Percentiles rank a stretch among this genome's conserved stretches.
Conservation (phyloP, 257 asterid species). For the Pogostemon cablin region DNA sequence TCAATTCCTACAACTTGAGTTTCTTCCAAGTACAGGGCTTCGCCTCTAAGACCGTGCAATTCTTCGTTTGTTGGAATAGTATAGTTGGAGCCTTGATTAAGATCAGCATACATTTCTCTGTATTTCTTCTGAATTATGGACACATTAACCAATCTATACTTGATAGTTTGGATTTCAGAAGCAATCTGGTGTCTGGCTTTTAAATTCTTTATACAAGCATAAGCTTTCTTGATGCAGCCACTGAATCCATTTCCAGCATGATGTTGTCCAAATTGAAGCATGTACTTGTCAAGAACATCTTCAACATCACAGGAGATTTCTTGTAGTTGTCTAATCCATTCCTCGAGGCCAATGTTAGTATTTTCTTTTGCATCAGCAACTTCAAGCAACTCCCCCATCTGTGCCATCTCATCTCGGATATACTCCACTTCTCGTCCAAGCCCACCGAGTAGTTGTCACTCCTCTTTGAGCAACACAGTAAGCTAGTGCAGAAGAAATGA, state of each 20-base stretch:
- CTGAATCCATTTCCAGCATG: background rate
- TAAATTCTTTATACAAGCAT: conserved; percentile 21
- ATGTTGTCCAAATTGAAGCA: conserved; percentile 18
- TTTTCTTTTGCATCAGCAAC: conserved; percentile 44
- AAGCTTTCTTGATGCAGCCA: conserved; percentile 9
- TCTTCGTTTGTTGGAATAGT: background rate
- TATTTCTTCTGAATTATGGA: conserved; percentile 23
- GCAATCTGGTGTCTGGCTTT: conserved; percentile 30
- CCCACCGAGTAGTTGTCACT: conserved; percentile 24
- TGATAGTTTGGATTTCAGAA: conserved; percentile 29
- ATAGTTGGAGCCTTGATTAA: background rate
- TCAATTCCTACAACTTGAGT: conserved; percentile 42
- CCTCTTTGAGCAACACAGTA: conserved; percentile 17
- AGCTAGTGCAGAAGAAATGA: conserved; percentile 35
- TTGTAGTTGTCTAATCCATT: conserved; percentile 46
- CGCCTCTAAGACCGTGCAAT: conserved; percentile 33
- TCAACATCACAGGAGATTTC: conserved; percentile 42
- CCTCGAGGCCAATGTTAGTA: conserved; percentile 17
- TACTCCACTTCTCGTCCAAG: conserved; percentile 23
- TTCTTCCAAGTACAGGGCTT: conserved; percentile 37
- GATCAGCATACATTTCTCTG: background rate
- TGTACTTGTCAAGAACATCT: conserved; percentile 43
- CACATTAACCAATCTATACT: conserved; percentile 15
- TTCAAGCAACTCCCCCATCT: conserved; percentile 39
- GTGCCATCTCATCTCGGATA: conserved; percentile 36